Evolutionary conservation across 2,329 filamentous ascomycete species (phyloP).

Genomic region (Alternaria ethzedia): DNA sequence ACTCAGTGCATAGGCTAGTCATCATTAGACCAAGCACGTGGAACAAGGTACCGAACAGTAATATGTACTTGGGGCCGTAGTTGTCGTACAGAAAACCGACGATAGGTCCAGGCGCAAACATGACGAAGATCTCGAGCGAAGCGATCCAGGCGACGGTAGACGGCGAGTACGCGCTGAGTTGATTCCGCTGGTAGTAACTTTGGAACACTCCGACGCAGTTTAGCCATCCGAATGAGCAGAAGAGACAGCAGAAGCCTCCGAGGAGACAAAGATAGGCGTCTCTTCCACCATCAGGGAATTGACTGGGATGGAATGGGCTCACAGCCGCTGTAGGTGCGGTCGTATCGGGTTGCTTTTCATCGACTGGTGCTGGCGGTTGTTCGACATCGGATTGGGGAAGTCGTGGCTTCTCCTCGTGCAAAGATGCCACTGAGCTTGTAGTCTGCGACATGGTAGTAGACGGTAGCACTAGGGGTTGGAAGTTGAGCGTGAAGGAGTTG

Average conservation of each 20-base stretch:
- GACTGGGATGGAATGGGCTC: conserved; percentile 37
- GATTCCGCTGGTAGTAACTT: conserved; percentile 54
- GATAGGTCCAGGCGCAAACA: conserved; percentile 63
- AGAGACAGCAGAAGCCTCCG: conserved; percentile 36
- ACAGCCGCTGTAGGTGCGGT: conserved; percentile 5
- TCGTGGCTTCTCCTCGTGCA: conserved; percentile 23
- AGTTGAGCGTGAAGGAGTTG: not conserved
- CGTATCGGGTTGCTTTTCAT: conserved; percentile 17
- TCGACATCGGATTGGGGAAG: conserved; percentile 17
- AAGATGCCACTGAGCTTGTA: conserved; percentile 19
- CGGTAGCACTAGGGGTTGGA: not conserved
- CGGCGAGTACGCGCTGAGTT: conserved; percentile 48
- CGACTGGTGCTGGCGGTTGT: conserved; percentile 12
- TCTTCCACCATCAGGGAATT: conserved; percentile 48
- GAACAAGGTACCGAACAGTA: conserved; percentile 60
- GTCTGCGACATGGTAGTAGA: conserved; percentile 16
- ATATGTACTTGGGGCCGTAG: conserved; percentile 64
- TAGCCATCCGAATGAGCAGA: conserved; percentile 52
- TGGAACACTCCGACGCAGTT: conserved; percentile 56
- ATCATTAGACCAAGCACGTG: conserved; percentile 70
- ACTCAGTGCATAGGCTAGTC: conserved; percentile 62
- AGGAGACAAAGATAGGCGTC: conserved; percentile 44
- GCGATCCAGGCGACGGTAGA: conserved; percentile 56
- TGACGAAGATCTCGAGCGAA: conserved; percentile 53
- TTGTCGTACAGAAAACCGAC: conserved; percentile 70